Evolutionary conservation across 306 rosid species (phyloP).

Genomic region (Castanea mollissima): DNA sequence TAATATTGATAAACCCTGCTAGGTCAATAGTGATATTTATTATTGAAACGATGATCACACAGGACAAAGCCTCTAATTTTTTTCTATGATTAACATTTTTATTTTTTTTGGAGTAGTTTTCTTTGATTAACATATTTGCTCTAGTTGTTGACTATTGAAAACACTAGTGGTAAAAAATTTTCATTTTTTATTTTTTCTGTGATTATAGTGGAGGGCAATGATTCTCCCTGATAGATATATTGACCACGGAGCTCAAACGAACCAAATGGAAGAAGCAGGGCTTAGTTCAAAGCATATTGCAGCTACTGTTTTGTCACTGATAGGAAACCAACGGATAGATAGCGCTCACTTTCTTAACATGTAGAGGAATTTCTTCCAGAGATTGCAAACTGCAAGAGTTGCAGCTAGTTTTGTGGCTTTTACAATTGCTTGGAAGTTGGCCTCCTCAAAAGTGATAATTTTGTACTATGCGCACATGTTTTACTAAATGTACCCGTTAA

Average conservation of each 20-base stretch:
- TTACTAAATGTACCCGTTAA: too few relatives aligned
- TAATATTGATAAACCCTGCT: too few relatives aligned
- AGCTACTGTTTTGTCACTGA: constrained; percentile 47
- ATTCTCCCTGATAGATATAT: constrained; percentile 62
- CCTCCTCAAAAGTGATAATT: too few relatives aligned
- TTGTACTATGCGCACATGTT: too few relatives aligned
- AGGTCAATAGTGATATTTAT: too few relatives aligned
- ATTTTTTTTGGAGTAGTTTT: too few relatives aligned
- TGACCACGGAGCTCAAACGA: constrained; percentile 58
- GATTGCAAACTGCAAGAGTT: not conserved
- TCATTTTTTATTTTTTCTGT: not conserved
- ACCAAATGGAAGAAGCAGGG: constrained; percentile 53
- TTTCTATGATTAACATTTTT: too few relatives aligned
- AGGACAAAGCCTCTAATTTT: not conserved
- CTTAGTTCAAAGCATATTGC: constrained; percentile 58
- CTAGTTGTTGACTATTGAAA: too few relatives aligned
- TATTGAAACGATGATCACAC: too few relatives aligned
- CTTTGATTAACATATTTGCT: too few relatives aligned
- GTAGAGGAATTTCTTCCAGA: constrained; percentile 5
- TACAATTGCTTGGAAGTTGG: too few relatives aligned
- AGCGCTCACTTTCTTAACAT: constrained; percentile 24
- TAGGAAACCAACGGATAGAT: constrained; percentile 28
- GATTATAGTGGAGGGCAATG: constrained; percentile 58
- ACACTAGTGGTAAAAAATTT: too few relatives aligned
- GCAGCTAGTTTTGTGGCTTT: not conserved